Evolutionary conservation across 345 rosid genomes (phyloP).

Genomic region (Eucalyptus pumila): DNA sequence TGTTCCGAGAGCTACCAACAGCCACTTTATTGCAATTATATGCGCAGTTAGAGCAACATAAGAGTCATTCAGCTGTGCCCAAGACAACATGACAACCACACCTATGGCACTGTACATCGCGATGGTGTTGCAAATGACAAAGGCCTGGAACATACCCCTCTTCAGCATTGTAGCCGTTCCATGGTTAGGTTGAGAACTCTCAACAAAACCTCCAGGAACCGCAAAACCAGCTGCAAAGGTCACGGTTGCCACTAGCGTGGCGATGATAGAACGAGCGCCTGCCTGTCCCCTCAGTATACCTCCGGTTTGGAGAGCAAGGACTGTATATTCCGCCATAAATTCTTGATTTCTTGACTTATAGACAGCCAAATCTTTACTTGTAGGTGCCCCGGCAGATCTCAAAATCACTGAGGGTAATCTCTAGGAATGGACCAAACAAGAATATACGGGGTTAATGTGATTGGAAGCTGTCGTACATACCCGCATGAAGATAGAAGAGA

Average conservation of each 20-base stretch:
- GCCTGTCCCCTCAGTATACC: background rate
- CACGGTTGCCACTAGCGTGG: background rate
- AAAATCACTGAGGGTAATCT: background rate
- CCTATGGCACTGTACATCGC: background rate
- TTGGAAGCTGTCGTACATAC: background rate
- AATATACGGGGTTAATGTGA: background rate
- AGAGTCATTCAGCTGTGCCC: background rate
- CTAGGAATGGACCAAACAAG: background rate
- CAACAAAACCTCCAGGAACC: background rate
- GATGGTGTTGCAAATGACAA: background rate
- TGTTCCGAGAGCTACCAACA: background rate
- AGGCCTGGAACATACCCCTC: background rate
- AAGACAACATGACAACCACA: background rate
- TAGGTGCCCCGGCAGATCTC: background rate
- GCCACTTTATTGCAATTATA: background rate
- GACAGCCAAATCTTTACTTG: background rate
- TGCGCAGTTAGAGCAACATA: background rate
- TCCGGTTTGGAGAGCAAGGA: background rate
- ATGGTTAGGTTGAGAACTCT: background rate
- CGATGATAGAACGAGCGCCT: background rate
- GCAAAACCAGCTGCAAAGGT: background rate
- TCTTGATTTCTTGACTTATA: background rate
- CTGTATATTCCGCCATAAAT: background rate
- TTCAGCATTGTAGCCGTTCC: background rate
- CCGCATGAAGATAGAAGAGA: background rate